Base-by-base conservation (phyloP, 1,139 yeast species). In the Suhomyces anneliseae region DNA sequence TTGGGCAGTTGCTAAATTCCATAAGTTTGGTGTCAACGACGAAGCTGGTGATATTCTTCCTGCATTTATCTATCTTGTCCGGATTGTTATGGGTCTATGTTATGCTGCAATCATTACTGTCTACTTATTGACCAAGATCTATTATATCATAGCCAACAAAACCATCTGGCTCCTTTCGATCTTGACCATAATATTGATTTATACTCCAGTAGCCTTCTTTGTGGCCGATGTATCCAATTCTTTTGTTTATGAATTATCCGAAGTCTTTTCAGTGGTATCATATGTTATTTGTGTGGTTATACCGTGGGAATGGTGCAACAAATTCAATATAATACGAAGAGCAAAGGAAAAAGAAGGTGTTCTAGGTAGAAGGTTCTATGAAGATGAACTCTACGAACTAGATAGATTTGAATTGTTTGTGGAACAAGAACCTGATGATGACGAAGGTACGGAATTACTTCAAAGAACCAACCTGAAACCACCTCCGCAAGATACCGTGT, bases 261-360 rank as follows among this genome's bases (percentile, higher is more conserved):
- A 87, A 56, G 71, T 87, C 39, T 84, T 87, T 59, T 83, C 86
- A 38, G 82, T 89, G 35, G 84, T 86, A 1, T 78, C 85, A 8
- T 87, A 85, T 60, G 83, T 87, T n/a, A 74, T 85, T 29, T 79
- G 89, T 44, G 87, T 87, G 39, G 87, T 87, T 6, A 76, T 87
- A 14, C 90, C 89, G 0, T 89, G 96, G 95, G 95, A 86, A 64
- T 89, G 96, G 95, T 80, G 89, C 51, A 90, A 87, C 59, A 76
- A 88, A 51, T 78, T 85, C 45, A 79, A 79, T 49, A 68, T 76
- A 11, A 68, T 84, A 29, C 85, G 85, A 68, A 79, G 79, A 54
- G 75, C 74, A n/a, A 79, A 79, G 51, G 95, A 89, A 56, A 83
- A 84, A 44, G 85, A 82, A 48, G 95, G 96, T 1, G 82, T 90